Conservation (phyloP, 2,329 filamentous ascomycete species). For the Tolypocladium tundrense region DNA sequence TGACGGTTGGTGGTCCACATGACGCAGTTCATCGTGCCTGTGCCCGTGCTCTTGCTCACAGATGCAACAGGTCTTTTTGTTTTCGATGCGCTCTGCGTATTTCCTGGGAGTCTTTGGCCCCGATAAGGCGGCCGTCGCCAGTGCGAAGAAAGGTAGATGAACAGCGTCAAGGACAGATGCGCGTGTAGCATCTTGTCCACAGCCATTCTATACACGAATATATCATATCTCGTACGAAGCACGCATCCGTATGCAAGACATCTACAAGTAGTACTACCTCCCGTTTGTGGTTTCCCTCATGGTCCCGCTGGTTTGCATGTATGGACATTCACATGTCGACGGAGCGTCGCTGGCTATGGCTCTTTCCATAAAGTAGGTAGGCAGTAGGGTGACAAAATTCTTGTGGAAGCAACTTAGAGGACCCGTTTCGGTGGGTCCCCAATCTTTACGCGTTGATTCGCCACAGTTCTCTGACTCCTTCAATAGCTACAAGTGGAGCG, state of each 20-base stretch:
- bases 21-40: not conserved
- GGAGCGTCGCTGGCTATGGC: not conserved
- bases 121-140: slow-evolving; percentile 15
- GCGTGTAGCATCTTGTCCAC: not conserved
- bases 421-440: not conserved
- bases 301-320: not conserved
- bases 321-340: not conserved
- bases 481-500: not conserved
- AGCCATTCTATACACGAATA: too few species aligned
- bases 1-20: slow-evolving; percentile 39
- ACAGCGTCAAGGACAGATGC: not conserved
- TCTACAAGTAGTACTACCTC: too few species aligned
- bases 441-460: not conserved
- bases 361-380: too few species aligned
- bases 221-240: not conserved
- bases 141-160: slow-evolving; percentile 18
- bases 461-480: not conserved
- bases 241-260: too few species aligned
- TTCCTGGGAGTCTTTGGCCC: slow-evolving; percentile 49
- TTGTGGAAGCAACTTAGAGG: not conserved
- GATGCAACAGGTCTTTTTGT: slow-evolving; percentile 36
- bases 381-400: not conserved
- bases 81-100: slow-evolving; percentile 45
- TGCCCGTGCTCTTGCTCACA: not conserved
- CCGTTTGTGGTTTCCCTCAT: not conserved